Conservation (phyloP, 768 basidiomycete species). For the Kwoniella pini region DNA sequence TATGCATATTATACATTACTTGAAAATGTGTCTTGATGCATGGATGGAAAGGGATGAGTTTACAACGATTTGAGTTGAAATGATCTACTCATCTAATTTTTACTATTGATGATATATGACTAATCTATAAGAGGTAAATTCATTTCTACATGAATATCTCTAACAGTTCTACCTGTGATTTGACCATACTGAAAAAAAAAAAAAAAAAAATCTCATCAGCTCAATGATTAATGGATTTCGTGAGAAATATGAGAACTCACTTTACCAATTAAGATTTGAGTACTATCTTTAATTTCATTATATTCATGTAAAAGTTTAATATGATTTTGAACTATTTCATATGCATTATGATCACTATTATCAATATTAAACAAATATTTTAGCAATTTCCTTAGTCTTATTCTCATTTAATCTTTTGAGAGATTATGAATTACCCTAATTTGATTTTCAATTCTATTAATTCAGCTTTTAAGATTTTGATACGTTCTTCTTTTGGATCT, state of each 20-base stretch:
- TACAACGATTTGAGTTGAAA: too few relatives aligned
- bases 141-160: constrained; percentile 47
- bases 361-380: too few relatives aligned
- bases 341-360: constrained; percentile 34
- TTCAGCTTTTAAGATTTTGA: constrained; percentile 18
- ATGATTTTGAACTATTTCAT: constrained; percentile 42
- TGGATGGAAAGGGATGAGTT: too few relatives aligned
- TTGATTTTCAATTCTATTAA: constrained; percentile 9
- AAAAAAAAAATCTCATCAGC: not conserved
- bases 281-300: constrained; percentile 55
- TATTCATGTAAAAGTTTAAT: constrained; percentile 53
- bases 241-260: constrained; percentile 26
- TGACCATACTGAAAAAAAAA: constrained; percentile 42
- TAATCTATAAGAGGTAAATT: constrained; percentile 47
- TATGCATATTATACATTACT: not conserved
- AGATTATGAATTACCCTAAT: constrained; percentile 18
- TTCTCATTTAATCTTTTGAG: too few relatives aligned
- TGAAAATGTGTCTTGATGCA: too few relatives aligned
- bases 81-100: too few relatives aligned
- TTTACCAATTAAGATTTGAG: constrained; percentile 51
- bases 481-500: not conserved
- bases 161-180: constrained; percentile 42
- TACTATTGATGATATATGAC: not conserved
- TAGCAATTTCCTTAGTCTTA: too few relatives aligned
- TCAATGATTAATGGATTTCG: not conserved